These are phyloP conservation scores for Diaporthe amygdali DNA, from an alignment of 2,329 filamentous ascomycete species.

Conservation along the genomic window DNA sequence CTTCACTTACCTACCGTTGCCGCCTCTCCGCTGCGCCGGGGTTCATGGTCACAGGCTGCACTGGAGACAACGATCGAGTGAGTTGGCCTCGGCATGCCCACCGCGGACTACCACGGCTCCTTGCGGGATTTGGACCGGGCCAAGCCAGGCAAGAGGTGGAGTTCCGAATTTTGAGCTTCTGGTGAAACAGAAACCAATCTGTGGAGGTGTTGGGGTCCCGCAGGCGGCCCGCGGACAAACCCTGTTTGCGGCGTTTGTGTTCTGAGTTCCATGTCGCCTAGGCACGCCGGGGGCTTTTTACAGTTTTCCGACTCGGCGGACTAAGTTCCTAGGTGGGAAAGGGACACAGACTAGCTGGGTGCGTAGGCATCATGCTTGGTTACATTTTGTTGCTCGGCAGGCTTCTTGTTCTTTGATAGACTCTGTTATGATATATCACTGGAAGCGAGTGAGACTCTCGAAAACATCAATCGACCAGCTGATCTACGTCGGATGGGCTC, in stretches of 20 bases:
- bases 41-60: neutral
- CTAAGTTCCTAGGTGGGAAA: neutral
- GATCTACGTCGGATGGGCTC: neutral
- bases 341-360: neutral
- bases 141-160: too few relatives aligned
- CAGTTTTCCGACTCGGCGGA: neutral
- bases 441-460: neutral
- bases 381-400: too few relatives aligned
- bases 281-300: neutral
- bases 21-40: neutral
- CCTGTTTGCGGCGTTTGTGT: too few relatives aligned
- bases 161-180: neutral
- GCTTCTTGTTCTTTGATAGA: too few relatives aligned
- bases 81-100: neutral
- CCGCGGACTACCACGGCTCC: too few relatives aligned
- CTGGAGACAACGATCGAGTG: neutral
- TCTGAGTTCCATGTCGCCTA: too few relatives aligned
- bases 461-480: neutral
- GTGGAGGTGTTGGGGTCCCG: neutral
- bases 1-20: neutral
- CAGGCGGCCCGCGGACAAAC: neutral
- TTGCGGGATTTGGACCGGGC: too few relatives aligned
- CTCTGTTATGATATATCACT: neutral
- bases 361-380: neutral
- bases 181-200: neutral